A percentile compares a stretch with the other conserved stretches of the same genome.
Evolutionary conservation across 257 asterid genomes (phyloP).

Genomic region (Striga asiatica): DNA sequence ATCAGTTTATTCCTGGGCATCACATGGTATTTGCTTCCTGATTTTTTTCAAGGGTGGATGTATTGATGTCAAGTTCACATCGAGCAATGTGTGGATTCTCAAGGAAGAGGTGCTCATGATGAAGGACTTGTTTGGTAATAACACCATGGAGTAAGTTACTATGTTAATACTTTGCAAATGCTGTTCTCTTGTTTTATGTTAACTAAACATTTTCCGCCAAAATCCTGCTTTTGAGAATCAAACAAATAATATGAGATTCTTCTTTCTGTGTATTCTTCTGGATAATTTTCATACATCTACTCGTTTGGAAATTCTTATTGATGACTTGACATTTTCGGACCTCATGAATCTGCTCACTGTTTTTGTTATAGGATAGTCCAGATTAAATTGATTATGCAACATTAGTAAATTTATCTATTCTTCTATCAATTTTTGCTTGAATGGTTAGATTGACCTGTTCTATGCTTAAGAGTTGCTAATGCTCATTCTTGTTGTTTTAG

Average conservation of each 20-base stretch:
- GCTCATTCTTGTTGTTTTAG: constrained; percentile 38
- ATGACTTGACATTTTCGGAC: constrained; percentile 5
- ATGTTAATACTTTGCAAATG: not conserved
- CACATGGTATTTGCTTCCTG: constrained; percentile 17
- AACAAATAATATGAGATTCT: not conserved
- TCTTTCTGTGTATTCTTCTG: not conserved
- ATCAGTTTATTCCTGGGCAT: not conserved
- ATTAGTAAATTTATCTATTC: constrained; percentile 1
- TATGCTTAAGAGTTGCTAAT: constrained; percentile 19
- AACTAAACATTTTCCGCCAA: not conserved
- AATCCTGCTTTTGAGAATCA: not conserved
- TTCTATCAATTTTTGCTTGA: not conserved
- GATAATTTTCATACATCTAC: not conserved
- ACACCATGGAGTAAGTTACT: constrained; percentile 43
- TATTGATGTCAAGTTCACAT: constrained; percentile 62
- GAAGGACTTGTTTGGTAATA: constrained; percentile 39
- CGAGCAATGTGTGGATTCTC: constrained; percentile 66
- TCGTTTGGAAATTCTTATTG: constrained; percentile 4
- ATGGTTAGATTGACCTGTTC: constrained; percentile 5
- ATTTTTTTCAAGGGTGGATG: constrained; percentile 44
- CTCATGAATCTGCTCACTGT: not conserved
- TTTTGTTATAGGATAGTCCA: constrained; percentile 11
- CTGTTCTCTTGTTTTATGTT: not conserved
- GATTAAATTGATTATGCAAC: constrained; percentile 1
- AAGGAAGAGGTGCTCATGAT: constrained; percentile 59